Evolutionary conservation across 495 filamentous ascomycete genomes (phyloP).

Genomic region (Thozetella sp.): DNA sequence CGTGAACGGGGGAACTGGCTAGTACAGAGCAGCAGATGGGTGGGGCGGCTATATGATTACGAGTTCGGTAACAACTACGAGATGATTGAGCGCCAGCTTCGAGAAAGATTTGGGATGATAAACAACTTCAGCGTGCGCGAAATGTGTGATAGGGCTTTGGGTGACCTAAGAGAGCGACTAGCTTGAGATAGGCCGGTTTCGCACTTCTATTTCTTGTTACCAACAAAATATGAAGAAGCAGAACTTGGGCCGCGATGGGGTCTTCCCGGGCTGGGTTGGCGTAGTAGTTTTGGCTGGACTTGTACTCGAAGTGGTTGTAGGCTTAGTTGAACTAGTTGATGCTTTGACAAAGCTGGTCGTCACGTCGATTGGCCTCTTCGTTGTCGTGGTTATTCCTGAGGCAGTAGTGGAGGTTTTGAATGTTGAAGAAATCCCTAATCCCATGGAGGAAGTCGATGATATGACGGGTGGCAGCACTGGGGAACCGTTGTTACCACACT

Average conservation of each 20-base stretch:
- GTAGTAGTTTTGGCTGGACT: neutral
- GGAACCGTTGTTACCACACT: neutral
- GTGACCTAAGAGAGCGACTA: too few relatives aligned
- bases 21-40: too few relatives aligned
- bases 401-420: neutral
- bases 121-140: too few relatives aligned
- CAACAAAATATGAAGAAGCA: neutral
- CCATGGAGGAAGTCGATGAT: neutral
- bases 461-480: neutral
- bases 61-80: too few relatives aligned
- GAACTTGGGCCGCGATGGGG: neutral
- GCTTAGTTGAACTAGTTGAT: neutral
- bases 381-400: neutral
- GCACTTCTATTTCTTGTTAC: too few relatives aligned
- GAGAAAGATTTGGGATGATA: too few relatives aligned
- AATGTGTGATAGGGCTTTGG: too few relatives aligned
- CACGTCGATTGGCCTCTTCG: neutral
- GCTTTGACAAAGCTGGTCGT: neutral
- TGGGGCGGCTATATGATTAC: too few relatives aligned
- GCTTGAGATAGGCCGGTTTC: too few relatives aligned
- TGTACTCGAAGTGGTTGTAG: neutral
- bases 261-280: neutral
- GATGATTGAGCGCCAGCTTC: too few relatives aligned
- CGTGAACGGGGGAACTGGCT: too few relatives aligned
- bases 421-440: neutral